phyloP scores from a whole-genome alignment of 2,329 filamentous ascomycete genomes.

The Alternaria panax region DNA sequence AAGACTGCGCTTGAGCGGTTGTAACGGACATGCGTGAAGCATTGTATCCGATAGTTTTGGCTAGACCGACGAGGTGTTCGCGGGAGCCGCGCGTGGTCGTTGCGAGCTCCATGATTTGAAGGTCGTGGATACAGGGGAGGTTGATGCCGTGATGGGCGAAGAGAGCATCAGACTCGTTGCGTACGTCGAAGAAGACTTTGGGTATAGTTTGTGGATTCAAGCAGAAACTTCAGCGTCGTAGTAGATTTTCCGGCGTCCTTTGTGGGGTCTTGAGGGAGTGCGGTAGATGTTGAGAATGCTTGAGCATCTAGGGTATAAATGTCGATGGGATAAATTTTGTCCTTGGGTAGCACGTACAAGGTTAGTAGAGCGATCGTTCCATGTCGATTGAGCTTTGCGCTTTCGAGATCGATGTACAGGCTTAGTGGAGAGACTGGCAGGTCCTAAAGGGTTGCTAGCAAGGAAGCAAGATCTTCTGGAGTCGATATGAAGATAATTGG shows the following conservation, averaged over 20 bases:
- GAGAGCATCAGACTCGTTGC: conserved; percentile 39
- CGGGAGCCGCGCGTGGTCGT: not conserved
- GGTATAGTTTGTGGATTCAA: not conserved
- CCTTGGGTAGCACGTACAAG: conserved; percentile 8
- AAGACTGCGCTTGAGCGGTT: not conserved
- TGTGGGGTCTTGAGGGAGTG: not conserved
- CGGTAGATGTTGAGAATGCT: conserved; percentile 41
- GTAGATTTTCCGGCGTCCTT: not conserved
- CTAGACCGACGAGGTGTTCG: not conserved
- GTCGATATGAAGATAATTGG: not conserved
- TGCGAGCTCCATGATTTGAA: conserved; percentile 34
- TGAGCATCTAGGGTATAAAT: conserved; percentile 31
- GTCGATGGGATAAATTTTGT: conserved; percentile 33
- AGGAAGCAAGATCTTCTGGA: not conserved
- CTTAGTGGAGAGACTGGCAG: conserved; percentile 4
- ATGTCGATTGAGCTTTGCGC: conserved; percentile 31
- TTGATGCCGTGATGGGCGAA: conserved; percentile 25
- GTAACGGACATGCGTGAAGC: not conserved
- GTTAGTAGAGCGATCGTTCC: conserved; percentile 31
- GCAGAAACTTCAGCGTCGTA: not conserved
- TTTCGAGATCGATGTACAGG: conserved; percentile 36
- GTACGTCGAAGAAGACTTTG: conserved; percentile 40
- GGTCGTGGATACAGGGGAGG: conserved; percentile 19
- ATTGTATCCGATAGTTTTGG: not conserved
- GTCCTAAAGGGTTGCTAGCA: not conserved